Evolutionary conservation across 768 basidiomycete genomes (phyloP).

Genomic region (Leucocoprinus birnbaumii): DNA sequence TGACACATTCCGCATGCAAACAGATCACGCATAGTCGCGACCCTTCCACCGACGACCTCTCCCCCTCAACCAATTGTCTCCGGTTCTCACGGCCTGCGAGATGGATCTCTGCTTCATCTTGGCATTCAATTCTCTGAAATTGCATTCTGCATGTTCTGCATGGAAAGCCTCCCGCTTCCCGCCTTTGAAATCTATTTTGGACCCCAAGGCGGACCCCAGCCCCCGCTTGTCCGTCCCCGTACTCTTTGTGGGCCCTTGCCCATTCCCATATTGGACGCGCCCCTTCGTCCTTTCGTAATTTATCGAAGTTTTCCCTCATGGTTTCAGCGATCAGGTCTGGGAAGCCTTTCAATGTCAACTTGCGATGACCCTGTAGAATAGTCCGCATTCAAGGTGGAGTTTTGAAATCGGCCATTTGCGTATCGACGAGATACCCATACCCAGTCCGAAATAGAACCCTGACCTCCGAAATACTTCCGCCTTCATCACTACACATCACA

Average conservation of each 20-base stretch:
- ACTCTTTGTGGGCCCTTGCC: not conserved
- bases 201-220: not conserved
- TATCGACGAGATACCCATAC: conserved; percentile 4
- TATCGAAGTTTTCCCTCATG: not conserved
- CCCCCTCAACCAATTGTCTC: not conserved
- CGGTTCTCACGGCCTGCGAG: conserved; percentile 13
- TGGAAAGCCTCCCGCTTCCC: not conserved
- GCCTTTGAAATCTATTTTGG: not conserved
- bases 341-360: not conserved
- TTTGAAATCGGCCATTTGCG: conserved; percentile 1
- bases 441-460: conserved; percentile 18
- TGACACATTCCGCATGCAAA: not conserved
- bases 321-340: conserved; percentile 13
- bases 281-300: not conserved
- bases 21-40: not conserved
- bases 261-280: conserved; percentile 18
- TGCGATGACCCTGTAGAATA: conserved; percentile 10
- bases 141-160: not conserved
- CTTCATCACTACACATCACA: not conserved
- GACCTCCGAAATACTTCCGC: conserved; percentile 19
- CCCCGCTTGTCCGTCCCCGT: not conserved
- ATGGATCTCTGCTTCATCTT: not conserved
- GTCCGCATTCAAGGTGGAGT: not conserved
- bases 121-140: not conserved
- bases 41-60: not conserved